A percentile compares a stretch with the other conserved stretches of the same genome.
phyloP scores from a whole-genome alignment of 768 basidiomycete species.

The Boletus reticulatus region DNA sequence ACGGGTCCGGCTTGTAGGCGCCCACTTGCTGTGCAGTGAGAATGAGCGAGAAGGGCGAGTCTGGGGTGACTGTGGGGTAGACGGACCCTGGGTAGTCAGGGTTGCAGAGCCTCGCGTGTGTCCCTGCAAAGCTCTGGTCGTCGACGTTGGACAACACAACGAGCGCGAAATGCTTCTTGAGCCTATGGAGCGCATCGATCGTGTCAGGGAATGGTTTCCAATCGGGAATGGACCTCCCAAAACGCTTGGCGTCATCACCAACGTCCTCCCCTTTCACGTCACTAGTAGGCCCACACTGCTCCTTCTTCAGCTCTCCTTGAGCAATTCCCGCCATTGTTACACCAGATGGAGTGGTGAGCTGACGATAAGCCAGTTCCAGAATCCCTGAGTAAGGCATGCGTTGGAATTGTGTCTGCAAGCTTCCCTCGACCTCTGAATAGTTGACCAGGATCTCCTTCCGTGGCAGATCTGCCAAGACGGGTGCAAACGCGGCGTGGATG shows the following conservation, averaged over 20 bases:
- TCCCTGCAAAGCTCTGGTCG: slow-evolving; percentile 56
- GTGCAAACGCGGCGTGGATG: slow-evolving; percentile 50
- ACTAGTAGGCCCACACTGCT: slow-evolving; percentile 17
- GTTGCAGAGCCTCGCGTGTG: slow-evolving; percentile 47
- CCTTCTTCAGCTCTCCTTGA: slow-evolving; percentile 13
- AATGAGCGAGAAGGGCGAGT: slow-evolving; percentile 62
- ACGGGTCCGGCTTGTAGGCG: slow-evolving; percentile 66
- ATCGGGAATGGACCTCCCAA: slow-evolving; percentile 56
- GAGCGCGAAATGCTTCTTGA: slow-evolving; percentile 64
- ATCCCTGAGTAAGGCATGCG: slow-evolving; percentile 59
- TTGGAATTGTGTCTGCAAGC: slow-evolving; percentile 58
- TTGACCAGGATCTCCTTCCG: slow-evolving; percentile 46
- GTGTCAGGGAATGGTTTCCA: slow-evolving; percentile 75
- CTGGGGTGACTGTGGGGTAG: slow-evolving; percentile 41
- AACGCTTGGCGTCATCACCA: slow-evolving; percentile 39
- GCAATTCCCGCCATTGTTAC: slow-evolving; percentile 15
- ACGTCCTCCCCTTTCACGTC: not conserved
- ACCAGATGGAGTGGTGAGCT: slow-evolving; percentile 34
- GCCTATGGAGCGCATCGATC: slow-evolving; percentile 51
- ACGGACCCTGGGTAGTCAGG: slow-evolving; percentile 14
- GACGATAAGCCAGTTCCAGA: slow-evolving; percentile 43
- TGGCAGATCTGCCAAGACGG: slow-evolving; percentile 16
- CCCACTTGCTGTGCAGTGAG: slow-evolving; percentile 71
- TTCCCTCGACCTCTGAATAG: slow-evolving; percentile 51
- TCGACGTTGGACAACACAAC: slow-evolving; percentile 79